These are phyloP conservation scores for Petrea volubilis DNA, from an alignment of 257 asterid genomes.

Conservation along the genomic window DNA sequence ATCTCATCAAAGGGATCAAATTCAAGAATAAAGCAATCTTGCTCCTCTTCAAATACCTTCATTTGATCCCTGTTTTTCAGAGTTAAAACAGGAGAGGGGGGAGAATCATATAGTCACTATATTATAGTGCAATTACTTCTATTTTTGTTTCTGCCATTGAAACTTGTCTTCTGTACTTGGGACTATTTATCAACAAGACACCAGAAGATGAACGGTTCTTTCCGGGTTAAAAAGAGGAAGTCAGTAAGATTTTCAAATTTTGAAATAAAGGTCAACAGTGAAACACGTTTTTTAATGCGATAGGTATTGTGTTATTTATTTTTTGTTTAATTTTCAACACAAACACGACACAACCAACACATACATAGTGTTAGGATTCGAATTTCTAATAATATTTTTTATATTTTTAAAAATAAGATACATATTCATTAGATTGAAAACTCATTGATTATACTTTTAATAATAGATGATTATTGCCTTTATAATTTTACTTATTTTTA, in stretches of 20 bases:
- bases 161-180: not conserved
- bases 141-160: not conserved
- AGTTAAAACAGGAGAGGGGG: slow-evolving; percentile 12
- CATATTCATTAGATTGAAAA: no score
- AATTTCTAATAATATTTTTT: no score
- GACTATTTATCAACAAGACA: not conserved
- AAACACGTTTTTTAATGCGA: not conserved
- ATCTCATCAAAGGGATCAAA: slow-evolving; percentile 40
- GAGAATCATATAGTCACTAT: not conserved
- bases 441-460: no score
- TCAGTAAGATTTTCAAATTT: no score
- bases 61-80: slow-evolving; percentile 38
- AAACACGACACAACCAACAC: no score
- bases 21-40: slow-evolving; percentile 54
- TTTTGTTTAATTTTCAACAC: no score
- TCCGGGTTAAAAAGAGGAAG: no score
- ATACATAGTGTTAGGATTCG: no score
- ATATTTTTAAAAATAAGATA: no score
- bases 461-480: no score
- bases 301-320: not conserved
- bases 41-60: slow-evolving; percentile 34
- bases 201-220: not conserved
- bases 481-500: no score
- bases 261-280: not conserved
- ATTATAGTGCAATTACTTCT: not conserved